Evolutionary conservation across 306 rosid genomes (phyloP).

Genomic region (Urtica urens): DNA sequence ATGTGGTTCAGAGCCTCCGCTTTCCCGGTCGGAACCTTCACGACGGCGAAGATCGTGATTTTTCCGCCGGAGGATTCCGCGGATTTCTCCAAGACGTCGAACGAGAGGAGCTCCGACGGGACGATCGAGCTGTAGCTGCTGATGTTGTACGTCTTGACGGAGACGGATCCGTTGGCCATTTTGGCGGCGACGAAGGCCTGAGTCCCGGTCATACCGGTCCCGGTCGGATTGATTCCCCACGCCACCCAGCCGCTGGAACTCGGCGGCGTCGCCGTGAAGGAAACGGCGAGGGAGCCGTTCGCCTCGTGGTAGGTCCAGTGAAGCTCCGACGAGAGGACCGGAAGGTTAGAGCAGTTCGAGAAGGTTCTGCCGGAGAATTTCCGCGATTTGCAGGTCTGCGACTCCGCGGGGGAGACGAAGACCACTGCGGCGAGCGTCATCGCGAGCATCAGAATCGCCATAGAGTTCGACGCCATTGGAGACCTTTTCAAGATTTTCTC

Average conservation of each 20-base stretch:
- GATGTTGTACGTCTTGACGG: slow-evolving; percentile 15
- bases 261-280: slow-evolving; percentile 35
- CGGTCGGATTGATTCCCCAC: slow-evolving; percentile 32
- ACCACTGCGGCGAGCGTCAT: slow-evolving; percentile 10
- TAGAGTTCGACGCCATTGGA: slow-evolving; percentile 27
- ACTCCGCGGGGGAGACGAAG: slow-evolving; percentile 16
- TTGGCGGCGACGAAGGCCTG: slow-evolving; percentile 22
- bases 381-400: slow-evolving; percentile 36
- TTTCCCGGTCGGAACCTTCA: slow-evolving; percentile 1
- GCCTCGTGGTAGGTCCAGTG: slow-evolving; percentile 47
- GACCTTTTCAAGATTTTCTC: too few species aligned
- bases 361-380: slow-evolving; percentile 25
- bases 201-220: slow-evolving; percentile 16
- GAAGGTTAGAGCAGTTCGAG: slow-evolving; percentile 43
- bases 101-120: slow-evolving; percentile 12
- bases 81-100: slow-evolving; percentile 12
- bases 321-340: slow-evolving; percentile 34
- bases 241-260: slow-evolving; percentile 22
- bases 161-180: slow-evolving; percentile 3
- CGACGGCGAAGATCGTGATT: slow-evolving; percentile 16
- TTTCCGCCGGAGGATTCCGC: slow-evolving; percentile 1
- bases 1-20: slow-evolving; percentile 8
- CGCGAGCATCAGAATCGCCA: slow-evolving; percentile 3
- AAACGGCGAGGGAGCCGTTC: slow-evolving; percentile 50
- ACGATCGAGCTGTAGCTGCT: not conserved